phyloP scores from a whole-genome alignment of 441 rosid genomes.

The Eutrema salsugineum region DNA sequence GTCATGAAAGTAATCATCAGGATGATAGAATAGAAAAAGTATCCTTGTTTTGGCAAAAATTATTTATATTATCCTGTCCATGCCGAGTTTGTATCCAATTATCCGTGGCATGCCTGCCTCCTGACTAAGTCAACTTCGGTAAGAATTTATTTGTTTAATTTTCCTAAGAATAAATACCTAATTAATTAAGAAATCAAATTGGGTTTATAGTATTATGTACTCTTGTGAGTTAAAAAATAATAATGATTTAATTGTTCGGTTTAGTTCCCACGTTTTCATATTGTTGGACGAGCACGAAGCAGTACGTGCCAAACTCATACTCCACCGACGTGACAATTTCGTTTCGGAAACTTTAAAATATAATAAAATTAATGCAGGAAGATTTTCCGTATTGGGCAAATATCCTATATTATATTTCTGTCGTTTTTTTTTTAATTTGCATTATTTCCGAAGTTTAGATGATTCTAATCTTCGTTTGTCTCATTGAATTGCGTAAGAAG shows the following conservation, averaged over 20 bases:
- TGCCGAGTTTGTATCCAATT: background rate
- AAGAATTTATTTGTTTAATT: background rate
- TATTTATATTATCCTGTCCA: background rate
- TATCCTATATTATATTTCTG: background rate
- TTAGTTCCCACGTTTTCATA: conserved; percentile 11
- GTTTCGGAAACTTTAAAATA: background rate
- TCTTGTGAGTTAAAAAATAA: background rate
- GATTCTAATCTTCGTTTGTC: background rate
- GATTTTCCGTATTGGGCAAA: background rate
- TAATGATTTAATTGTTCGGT: background rate
- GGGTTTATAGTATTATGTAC: background rate
- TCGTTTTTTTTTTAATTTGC: too few relatives aligned
- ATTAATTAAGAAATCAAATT: background rate
- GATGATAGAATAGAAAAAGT: background rate
- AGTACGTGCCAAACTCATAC: conserved; percentile 19
- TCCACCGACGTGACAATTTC: conserved; percentile 16
- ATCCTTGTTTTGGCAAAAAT: background rate
- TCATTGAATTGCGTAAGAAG: background rate
- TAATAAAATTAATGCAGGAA: background rate
- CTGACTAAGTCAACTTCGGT: conserved; percentile 3
- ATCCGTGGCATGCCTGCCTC: conserved; percentile 14
- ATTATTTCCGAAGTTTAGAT: too few relatives aligned
- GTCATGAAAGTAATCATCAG: background rate
- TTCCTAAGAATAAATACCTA: background rate
- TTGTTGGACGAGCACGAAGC: conserved; percentile 25